These are phyloP conservation scores for Coemansia sp. DNA, from an alignment of 192 early-diverging fungal species.

Conservation along the genomic window DNA sequence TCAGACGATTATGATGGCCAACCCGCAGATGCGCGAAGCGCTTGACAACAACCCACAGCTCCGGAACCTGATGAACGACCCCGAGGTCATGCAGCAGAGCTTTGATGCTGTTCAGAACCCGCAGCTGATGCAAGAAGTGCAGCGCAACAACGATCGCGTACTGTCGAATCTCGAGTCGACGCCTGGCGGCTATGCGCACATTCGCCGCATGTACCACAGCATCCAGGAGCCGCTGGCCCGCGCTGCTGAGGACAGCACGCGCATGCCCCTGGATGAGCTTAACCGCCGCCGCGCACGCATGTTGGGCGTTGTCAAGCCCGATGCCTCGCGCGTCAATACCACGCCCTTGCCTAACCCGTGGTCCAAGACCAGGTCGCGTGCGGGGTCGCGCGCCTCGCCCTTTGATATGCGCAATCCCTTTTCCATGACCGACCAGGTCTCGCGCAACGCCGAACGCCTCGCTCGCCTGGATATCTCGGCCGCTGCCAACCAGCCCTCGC, in stretches of 20 bases:
- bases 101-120: constrained; percentile 56
- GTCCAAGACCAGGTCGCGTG: constrained; percentile 25
- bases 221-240: constrained; percentile 51
- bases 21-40: constrained; percentile 47
- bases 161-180: constrained; percentile 57
- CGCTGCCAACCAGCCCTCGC: constrained; percentile 10
- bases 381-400: constrained; percentile 7
- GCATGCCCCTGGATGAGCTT: constrained; percentile 45
- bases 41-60: constrained; percentile 59
- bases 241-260: constrained; percentile 28
- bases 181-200: constrained; percentile 58
- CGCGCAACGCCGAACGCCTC: constrained; percentile 38
- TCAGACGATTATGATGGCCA: constrained; percentile 50
- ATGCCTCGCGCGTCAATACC: constrained; percentile 38
- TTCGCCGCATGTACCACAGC: constrained; percentile 55
- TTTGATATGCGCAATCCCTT: constrained; percentile 33
- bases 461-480: constrained; percentile 42
- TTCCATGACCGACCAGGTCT: constrained; percentile 37
- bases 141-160: constrained; percentile 61
- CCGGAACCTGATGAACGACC: constrained; percentile 50
- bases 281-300: constrained; percentile 42
- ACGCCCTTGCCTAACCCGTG: constrained; percentile 58
- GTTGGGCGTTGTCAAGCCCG: constrained; percentile 47
- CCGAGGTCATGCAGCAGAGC: constrained; percentile 45
- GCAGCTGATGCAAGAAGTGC: constrained; percentile 53